Percentiles rank a stretch among this genome's conserved stretches.
Conservation (phyloP, 495 filamentous ascomycete species). For the Parathielavia appendiculata region DNA sequence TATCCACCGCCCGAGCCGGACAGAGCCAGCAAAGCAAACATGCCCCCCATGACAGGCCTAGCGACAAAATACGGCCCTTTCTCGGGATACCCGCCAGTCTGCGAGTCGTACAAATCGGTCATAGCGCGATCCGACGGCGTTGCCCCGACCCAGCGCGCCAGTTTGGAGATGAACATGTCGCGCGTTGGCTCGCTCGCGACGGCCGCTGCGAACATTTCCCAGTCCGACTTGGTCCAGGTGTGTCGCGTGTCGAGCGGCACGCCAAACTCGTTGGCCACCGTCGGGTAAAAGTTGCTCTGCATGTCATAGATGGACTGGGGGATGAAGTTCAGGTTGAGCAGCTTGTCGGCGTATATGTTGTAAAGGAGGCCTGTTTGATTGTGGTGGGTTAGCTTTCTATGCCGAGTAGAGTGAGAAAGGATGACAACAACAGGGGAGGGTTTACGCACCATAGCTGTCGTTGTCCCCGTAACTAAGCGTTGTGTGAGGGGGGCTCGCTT, state of each 20-base stretch:
- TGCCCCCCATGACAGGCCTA: conserved; percentile 74
- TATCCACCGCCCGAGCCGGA: conserved; percentile 15
- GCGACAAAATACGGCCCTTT: conserved; percentile 64
- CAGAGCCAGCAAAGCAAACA: conserved; percentile 74
- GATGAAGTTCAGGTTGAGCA: conserved; percentile 66
- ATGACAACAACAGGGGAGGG: background rate
- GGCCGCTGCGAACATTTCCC: conserved; percentile 81
- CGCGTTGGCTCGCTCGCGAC: conserved; percentile 57
- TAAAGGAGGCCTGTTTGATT: conserved; percentile 65
- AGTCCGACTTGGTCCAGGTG: conserved; percentile 80
- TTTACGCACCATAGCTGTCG: conserved; percentile 34
- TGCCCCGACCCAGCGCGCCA: conserved; percentile 73
- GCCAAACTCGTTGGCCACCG: conserved; percentile 65
- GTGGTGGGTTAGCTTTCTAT: conserved; percentile 63
- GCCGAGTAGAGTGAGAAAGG: background rate
- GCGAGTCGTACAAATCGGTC: conserved; percentile 75
- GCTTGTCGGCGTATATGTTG: conserved; percentile 76
- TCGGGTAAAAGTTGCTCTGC: conserved; percentile 76
- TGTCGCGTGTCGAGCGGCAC: conserved; percentile 82
- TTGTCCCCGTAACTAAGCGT: conserved; percentile 56
- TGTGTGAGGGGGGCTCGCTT: conserved; percentile 60
- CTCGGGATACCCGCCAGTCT: conserved; percentile 51
- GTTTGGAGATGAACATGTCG: conserved; percentile 58
- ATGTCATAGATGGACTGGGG: conserved; percentile 69
- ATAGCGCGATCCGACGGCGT: conserved; percentile 67